Conservation (phyloP, 345 rosid genomes). For the Eucalyptus sideroxylon region DNA sequence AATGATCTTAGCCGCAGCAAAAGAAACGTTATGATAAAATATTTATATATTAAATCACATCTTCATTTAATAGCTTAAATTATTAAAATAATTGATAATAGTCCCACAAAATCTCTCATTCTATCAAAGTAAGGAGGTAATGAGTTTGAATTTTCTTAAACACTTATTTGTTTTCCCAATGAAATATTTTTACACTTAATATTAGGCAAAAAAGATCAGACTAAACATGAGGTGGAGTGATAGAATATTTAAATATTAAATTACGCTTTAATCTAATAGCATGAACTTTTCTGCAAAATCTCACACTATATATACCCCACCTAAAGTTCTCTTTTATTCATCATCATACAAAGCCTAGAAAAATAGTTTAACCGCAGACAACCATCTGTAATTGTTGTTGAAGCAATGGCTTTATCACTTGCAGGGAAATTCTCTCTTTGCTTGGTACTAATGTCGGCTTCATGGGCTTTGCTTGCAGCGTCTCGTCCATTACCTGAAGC, state of each 20-base stretch:
- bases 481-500: neutral
- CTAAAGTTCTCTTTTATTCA: neutral
- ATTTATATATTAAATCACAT: too few relatives aligned
- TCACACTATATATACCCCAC: neutral
- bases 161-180: neutral
- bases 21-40: neutral
- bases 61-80: too few relatives aligned
- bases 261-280: too few relatives aligned
- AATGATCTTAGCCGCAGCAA: neutral
- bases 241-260: neutral
- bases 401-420: neutral
- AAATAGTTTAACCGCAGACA: neutral
- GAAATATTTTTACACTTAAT: neutral
- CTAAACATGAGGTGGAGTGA: neutral
- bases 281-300: neutral
- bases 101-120: too few relatives aligned
- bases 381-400: neutral
- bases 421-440: neutral
- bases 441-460: neutral
- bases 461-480: neutral
- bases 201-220: neutral
- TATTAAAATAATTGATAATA: too few relatives aligned
- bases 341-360: neutral
- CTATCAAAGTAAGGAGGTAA: neutral
- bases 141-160: neutral